Evolutionary conservation across 2,329 filamentous ascomycete species (phyloP).

Genomic region (Dactylellina parvicollis): DNA sequence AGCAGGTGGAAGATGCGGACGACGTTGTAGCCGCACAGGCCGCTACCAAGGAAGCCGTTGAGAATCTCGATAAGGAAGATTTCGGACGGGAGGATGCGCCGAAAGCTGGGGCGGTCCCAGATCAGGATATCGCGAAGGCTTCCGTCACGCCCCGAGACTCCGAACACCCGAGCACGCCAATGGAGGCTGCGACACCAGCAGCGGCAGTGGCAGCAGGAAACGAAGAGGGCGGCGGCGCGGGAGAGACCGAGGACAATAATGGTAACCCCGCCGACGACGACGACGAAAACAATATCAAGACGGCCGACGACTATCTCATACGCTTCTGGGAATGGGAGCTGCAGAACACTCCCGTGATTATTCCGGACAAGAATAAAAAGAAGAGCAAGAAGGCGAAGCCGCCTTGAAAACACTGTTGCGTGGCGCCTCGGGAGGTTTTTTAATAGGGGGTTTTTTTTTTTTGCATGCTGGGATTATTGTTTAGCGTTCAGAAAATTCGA

Average conservation of each 20-base stretch:
- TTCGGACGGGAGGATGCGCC: slow-evolving; percentile 63
- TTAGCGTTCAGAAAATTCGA: no score
- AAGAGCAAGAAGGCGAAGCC: slow-evolving; percentile 62
- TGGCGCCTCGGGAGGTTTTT: not conserved
- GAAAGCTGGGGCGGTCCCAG: slow-evolving; percentile 8
- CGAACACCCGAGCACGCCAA: slow-evolving; percentile 40
- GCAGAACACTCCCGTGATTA: slow-evolving; percentile 64
- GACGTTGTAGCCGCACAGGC: slow-evolving; percentile 87
- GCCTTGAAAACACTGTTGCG: slow-evolving; percentile 2
- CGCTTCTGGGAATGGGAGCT: slow-evolving; percentile 72
- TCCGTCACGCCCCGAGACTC: slow-evolving; percentile 37
- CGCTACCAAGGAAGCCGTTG: slow-evolving; percentile 85
- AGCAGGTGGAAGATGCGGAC: slow-evolving; percentile 90
- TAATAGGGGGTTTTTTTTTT: slow-evolving; percentile 2
- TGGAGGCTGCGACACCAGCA: slow-evolving; percentile 12
- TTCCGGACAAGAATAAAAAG: slow-evolving; percentile 64
- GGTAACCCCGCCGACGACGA: slow-evolving; percentile 56
- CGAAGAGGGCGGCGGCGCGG: slow-evolving; percentile 39
- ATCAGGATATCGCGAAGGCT: slow-evolving; percentile 24
- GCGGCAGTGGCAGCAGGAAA: slow-evolving; percentile 51
- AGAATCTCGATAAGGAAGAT: slow-evolving; percentile 70
- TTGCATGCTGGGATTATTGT: not conserved
- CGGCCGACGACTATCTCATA: slow-evolving; percentile 80
- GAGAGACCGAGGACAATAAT: slow-evolving; percentile 62
- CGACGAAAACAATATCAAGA: slow-evolving; percentile 66